These are phyloP conservation scores for Lachnellula cervina DNA, from an alignment of 2,329 filamentous ascomycete genomes.

Conservation along the genomic window DNA sequence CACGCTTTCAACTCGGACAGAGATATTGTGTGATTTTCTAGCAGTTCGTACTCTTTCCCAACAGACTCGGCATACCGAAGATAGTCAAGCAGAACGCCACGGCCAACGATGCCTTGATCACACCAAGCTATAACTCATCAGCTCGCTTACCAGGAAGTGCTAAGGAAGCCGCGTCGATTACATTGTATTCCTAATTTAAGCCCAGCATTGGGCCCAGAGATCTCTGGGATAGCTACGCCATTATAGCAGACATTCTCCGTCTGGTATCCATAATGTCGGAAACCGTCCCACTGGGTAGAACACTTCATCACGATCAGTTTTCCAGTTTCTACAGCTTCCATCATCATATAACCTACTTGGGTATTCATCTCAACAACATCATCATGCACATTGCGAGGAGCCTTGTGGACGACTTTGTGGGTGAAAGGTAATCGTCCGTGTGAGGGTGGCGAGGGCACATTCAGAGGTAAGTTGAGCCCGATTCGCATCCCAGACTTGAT, in stretches of 20 bases:
- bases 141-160: not conserved
- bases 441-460: slow-evolving; percentile 29
- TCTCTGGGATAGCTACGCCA: too few species aligned
- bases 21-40: not conserved
- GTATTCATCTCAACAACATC: slow-evolving; percentile 54
- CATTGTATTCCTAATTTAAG: not conserved
- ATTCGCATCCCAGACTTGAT: slow-evolving; percentile 37
- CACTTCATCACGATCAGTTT: too few species aligned
- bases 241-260: not conserved
- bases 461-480: slow-evolving; percentile 6
- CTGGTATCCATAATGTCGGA: slow-evolving; percentile 32
- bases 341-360: slow-evolving; percentile 40
- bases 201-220: too few species aligned
- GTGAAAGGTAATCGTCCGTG: slow-evolving; percentile 29
- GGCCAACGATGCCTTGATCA: slow-evolving; percentile 44
- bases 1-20: not conserved
- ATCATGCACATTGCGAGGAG: slow-evolving; percentile 43
- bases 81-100: slow-evolving; percentile 48
- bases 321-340: too few species aligned
- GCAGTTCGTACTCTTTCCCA: slow-evolving; percentile 22
- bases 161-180: not conserved
- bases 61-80: slow-evolving; percentile 35
- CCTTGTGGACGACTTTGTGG: slow-evolving; percentile 20
- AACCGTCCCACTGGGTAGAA: slow-evolving; percentile 46
- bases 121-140: too few species aligned